Evolutionary conservation across 805 yeast species (phyloP).

Genomic region (Ogataea nonfermentans): DNA sequence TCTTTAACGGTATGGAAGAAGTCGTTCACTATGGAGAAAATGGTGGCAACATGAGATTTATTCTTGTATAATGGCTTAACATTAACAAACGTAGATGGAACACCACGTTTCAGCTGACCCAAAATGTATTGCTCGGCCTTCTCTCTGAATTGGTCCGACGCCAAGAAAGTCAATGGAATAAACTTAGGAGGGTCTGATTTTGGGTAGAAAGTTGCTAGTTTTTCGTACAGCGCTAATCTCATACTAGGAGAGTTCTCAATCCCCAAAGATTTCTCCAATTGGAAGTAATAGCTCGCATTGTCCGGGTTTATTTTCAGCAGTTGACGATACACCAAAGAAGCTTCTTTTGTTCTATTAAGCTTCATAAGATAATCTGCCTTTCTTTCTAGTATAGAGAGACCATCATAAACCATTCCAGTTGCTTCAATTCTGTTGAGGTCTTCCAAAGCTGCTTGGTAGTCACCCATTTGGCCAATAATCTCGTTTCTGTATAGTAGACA

Average conservation of each 20-base stretch:
- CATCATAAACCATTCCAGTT: conserved; percentile 51
- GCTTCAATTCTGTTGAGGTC: conserved; percentile 54
- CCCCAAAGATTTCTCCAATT: conserved; percentile 65
- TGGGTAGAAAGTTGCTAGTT: conserved; percentile 70
- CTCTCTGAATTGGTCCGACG: conserved; percentile 44
- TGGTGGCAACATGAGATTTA: conserved; percentile 36
- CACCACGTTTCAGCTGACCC: conserved; percentile 69
- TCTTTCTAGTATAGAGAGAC: conserved; percentile 59
- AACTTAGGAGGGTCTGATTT: conserved; percentile 76
- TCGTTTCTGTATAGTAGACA: conserved; percentile 69
- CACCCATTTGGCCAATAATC: conserved; percentile 62
- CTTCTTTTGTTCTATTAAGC: conserved; percentile 57
- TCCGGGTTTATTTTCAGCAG: conserved; percentile 87
- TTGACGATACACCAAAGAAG: conserved; percentile 64
- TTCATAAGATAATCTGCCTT: conserved; percentile 62
- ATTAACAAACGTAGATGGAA: conserved; percentile 86
- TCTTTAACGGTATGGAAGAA: conserved; percentile 36
- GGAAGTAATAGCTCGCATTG: conserved; percentile 58
- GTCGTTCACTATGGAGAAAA: conserved; percentile 54
- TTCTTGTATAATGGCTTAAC: conserved; percentile 75
- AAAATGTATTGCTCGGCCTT: conserved; percentile 55
- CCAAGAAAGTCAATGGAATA: conserved; percentile 72
- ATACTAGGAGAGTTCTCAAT: conserved; percentile 46
- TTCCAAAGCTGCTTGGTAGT: conserved; percentile 60
- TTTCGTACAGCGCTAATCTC: conserved; percentile 61